phyloP scores from a whole-genome alignment of 306 rosid genomes.

The Dalbergia cultrata region DNA sequence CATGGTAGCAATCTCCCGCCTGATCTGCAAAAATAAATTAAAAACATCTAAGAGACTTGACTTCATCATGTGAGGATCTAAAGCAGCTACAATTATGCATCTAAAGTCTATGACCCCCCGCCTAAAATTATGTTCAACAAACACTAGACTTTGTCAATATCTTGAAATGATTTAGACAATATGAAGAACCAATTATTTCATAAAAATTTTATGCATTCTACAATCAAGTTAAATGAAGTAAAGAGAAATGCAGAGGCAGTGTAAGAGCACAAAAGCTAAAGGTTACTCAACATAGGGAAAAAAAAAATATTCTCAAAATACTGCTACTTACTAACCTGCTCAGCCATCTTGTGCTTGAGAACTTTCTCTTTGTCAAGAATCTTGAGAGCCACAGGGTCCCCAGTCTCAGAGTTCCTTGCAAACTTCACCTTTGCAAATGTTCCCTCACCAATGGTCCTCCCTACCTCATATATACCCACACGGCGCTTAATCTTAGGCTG shows the following conservation, averaged over 20 bases:
- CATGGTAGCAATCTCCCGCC: constrained; percentile 94
- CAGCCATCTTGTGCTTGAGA: constrained; percentile 98
- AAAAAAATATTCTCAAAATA: constrained; percentile 31
- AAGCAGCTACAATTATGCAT: constrained; percentile 18
- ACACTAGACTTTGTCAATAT: constrained; percentile 6
- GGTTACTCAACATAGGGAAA: neutral
- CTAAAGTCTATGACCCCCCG: constrained; percentile 19
- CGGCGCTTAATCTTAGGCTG: constrained; percentile 87
- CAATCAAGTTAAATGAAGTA: neutral
- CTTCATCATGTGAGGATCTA: constrained; percentile 32
- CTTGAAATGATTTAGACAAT: constrained; percentile 29
- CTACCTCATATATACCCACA: constrained; percentile 93
- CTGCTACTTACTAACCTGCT: constrained; percentile 69
- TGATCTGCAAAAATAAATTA: constrained; percentile 67
- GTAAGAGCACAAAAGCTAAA: neutral
- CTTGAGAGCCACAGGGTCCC: constrained; percentile 84
- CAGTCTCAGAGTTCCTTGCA: constrained; percentile 84
- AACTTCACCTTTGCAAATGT: constrained; percentile 96
- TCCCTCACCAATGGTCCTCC: constrained; percentile 98
- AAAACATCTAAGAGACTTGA: constrained; percentile 26
- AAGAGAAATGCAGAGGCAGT: neutral
- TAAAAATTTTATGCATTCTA: neutral
- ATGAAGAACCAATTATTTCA: constrained; percentile 30
- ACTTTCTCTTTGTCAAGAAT: constrained; percentile 97
- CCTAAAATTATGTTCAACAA: constrained; percentile 22